Evolutionary conservation across 495 filamentous ascomycete species (phyloP).

Genomic region (Talaromyces stipitatus): DNA sequence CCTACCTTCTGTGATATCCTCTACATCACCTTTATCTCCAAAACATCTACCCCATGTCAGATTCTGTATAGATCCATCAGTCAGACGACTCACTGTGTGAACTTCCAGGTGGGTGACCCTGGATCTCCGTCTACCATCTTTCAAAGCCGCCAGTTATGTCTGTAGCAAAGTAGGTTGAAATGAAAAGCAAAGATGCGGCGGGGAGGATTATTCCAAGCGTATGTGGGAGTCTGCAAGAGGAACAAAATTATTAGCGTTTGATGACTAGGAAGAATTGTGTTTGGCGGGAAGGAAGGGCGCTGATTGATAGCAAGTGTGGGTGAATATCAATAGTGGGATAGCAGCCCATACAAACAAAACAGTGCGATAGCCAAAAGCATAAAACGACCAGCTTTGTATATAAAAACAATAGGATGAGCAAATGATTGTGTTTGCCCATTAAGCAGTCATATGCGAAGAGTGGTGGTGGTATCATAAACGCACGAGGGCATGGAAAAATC

Average conservation of each 20-base stretch:
- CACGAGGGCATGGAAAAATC: neutral
- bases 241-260: neutral
- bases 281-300: neutral
- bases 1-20: constrained; percentile 98
- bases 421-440: neutral
- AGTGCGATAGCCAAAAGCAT: neutral
- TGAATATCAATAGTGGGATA: neutral
- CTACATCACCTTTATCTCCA: constrained; percentile 98
- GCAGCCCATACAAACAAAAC: neutral
- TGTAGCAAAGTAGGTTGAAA: constrained; percentile 3
- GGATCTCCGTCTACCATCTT: constrained; percentile 97
- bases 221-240: no score
- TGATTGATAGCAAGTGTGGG: neutral
- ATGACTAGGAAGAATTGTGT: neutral
- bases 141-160: constrained; percentile 29
- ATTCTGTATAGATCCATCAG: neutral
- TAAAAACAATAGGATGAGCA: neutral
- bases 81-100: constrained; percentile 85
- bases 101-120: constrained; percentile 96
- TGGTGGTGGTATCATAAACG: neutral
- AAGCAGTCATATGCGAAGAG: constrained; percentile 5
- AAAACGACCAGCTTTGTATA: neutral
- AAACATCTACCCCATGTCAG: constrained; percentile 68
- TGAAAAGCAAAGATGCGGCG: neutral
- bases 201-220: neutral